Base-by-base conservation (phyloP, 805 yeast genomes). In the Hanseniaspora lindneri region DNA sequence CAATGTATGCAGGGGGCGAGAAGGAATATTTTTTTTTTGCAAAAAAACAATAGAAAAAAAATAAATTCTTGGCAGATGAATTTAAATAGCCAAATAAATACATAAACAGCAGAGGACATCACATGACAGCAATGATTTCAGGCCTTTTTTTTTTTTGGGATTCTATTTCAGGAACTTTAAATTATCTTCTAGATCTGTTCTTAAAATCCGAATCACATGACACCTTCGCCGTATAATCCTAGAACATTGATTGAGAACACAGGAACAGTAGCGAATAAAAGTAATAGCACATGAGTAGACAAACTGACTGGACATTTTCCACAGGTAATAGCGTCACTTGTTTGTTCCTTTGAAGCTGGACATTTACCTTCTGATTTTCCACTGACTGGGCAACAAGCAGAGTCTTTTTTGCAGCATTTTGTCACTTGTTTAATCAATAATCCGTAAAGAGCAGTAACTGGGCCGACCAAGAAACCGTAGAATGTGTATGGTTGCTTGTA, bases 401-500 rank as follows among this genome's bases (percentile, higher is more conserved):
- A 21, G 0, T 27, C 29, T 39, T 36, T 32, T 20, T 20, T 32
- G 23, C 44, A 52, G 33, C 43, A 49, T 36, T 53, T 51, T 39
- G 51, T 54, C 20, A 36, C 21, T 14, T 19, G 14, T 5, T 17
- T 47, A 14, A 34, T 35, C 25, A 40, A 9, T 25, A 41, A 13
- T 11, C 51, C 54, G 19, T 43, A 49, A 2, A 24, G 8, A 4
- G 16, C 30, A 14, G 52, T 39, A 10, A 43, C 8, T 27, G 52
- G 52, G 4, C 48, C 49, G 4, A 49, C 27, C 53, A 46, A 50
- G 58, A 80, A 70, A 41, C 81, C 69, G 60, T 83, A 83, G 13
- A 83, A 58, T 58, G 83, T 70, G 60, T 82, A 83, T 19, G 92
- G 92, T 62, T 83, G 94, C 61, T 75, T 75, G 49, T 72, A 77